phyloP scores from a whole-genome alignment of 2,329 filamentous ascomycete genomes.

The Ceratocystis destructans region DNA sequence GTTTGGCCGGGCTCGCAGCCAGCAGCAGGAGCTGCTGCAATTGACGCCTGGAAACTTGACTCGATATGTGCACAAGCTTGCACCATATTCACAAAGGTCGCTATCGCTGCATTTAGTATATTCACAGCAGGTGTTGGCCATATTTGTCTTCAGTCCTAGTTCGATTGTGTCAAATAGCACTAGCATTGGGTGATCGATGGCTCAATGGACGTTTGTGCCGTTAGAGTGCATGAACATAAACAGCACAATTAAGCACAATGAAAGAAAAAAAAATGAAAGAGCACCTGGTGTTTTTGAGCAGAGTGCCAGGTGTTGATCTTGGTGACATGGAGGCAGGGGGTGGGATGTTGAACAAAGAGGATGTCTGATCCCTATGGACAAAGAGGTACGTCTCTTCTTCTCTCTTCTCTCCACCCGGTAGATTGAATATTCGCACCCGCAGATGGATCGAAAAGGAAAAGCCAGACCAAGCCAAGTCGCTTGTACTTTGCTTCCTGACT shows the following conservation, averaged over 20 bases:
- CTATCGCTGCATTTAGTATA: too few relatives aligned
- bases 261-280: background rate
- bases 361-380: background rate
- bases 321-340: background rate
- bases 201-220: background rate
- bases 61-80: background rate
- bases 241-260: background rate
- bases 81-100: background rate
- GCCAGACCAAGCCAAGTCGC: too few relatives aligned
- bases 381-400: background rate
- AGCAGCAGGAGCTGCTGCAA: background rate
- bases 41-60: background rate
- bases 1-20: background rate
- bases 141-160: too few relatives aligned
- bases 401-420: background rate
- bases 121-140: too few relatives aligned
- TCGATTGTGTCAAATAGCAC: constrained; percentile 6
- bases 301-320: too few relatives aligned
- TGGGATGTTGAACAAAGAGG: background rate
- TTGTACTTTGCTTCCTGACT: too few relatives aligned
- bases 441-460: too few relatives aligned
- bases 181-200: constrained; percentile 11
- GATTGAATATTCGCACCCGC: background rate
- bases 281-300: background rate
- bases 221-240: background rate